These are phyloP conservation scores for Taxawa tesnikishii DNA, from an alignment of 2,329 filamentous ascomycete genomes.

Conservation along the genomic window DNA sequence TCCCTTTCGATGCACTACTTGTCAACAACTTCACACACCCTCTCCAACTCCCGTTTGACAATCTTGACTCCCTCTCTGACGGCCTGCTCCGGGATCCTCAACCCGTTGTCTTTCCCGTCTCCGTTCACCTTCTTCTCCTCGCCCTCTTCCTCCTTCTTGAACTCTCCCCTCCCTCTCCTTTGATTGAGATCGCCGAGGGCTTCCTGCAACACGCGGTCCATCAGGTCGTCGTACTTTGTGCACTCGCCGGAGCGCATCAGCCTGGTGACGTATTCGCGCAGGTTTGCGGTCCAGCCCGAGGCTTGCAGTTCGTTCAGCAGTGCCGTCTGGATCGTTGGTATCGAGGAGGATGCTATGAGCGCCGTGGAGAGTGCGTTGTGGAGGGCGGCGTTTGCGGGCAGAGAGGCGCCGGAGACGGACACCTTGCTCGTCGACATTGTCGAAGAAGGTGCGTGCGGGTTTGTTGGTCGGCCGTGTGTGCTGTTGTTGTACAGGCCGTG, in stretches of 20 bases:
- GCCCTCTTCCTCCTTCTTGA: conserved; percentile 15
- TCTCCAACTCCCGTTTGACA: conserved; percentile 33
- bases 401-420: conserved; percentile 29
- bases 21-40: conserved; percentile 8
- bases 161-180: conserved; percentile 11
- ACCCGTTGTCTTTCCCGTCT: conserved; percentile 12
- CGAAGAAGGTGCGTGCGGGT: conserved; percentile 9
- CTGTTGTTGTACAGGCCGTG: neutral
- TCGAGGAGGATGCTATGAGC: conserved; percentile 35
- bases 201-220: conserved; percentile 39
- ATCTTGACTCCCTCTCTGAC: conserved; percentile 40
- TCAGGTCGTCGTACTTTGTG: conserved; percentile 43
- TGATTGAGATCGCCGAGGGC: conserved; percentile 20
- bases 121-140: conserved; percentile 11
- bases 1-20: too few relatives aligned
- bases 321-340: conserved; percentile 42
- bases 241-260: conserved; percentile 46
- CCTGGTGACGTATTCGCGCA: conserved; percentile 41
- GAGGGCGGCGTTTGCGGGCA: conserved; percentile 20
- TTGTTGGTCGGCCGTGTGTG: neutral
- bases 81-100: conserved; percentile 23
- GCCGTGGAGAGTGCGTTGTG: conserved; percentile 30
- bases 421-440: conserved; percentile 14
- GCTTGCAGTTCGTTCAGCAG: conserved; percentile 43
- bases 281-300: conserved; percentile 45